Evolutionary conservation across 2,329 filamentous ascomycete species (phyloP), one percentile per base, ranked within the genome.

Genomic region (Mycosphaerella sp.): DNA sequence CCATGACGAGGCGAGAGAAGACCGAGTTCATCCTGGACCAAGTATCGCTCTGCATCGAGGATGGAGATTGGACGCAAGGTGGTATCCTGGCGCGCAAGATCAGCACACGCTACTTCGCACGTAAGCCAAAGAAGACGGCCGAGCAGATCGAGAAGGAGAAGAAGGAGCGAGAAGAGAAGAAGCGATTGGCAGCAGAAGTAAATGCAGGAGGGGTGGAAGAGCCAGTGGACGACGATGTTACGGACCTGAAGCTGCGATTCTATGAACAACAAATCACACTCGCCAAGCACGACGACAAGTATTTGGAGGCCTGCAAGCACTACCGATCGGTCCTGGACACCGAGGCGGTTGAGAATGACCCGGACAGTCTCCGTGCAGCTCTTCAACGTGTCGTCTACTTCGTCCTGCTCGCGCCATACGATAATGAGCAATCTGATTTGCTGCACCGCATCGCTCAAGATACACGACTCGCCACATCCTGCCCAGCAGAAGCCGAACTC

Each of bases 1-100:
- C 91, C 17, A 98, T 98, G 93, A 86, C 89, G 58, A 81, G 93
- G 63, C 82, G 93, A 63, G 93, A 98, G 71, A 98, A 98, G 84
- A 96, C 90, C 4, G 93, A 97, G 66, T 98, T 98, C 69, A 98
- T 98, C 66, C 78, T 98, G 47, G 87, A 94, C 56, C 93, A 98
- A 72, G 91, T 97, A 36, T 80, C 84, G 30, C 80, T 98, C 46
- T 98, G 93, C 75, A 97, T 98, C 69, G 86, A 96, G 73, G 91
- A 84, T 65, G 87, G 84, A 51, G 93, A 98, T 70, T 98, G 90
- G 90, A 94, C 86, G 63, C 94, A 98, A 70, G 93, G 91, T 27
- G 84, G 84, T 44, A 96, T 98, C 63, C 77, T 98, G 45, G 89
- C 85, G 70, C 86, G 93, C 69, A 98, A 98, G 81, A 95, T 98